Percentiles rank a stretch among this genome's conserved stretches.
phyloP scores from a whole-genome alignment of 2,329 filamentous ascomycete genomes.

The Botrytis hyacinthi region DNA sequence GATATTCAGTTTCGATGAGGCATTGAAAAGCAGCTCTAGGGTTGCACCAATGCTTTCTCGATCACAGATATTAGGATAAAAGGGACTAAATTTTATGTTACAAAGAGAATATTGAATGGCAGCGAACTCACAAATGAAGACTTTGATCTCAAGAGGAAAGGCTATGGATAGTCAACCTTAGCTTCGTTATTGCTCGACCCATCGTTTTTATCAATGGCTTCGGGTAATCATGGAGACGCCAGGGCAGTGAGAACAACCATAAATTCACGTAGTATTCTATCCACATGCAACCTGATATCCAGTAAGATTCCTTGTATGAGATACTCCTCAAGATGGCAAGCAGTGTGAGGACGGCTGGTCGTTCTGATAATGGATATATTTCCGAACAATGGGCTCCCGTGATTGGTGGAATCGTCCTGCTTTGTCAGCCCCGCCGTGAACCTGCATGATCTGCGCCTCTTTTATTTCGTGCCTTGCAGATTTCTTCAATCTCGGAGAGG shows the following conservation, averaged over 20 bases:
- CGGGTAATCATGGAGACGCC: neutral
- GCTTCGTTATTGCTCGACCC: neutral
- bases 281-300: neutral
- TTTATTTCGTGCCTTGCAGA: neutral
- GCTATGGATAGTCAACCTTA: no score
- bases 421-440: neutral
- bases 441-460: neutral
- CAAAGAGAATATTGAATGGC: neutral
- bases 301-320: neutral
- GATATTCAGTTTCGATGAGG: neutral
- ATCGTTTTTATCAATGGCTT: neutral
- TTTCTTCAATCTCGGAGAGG: no score
- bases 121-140: no score
- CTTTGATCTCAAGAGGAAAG: neutral
- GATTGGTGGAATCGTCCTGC: neutral
- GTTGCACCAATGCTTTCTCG: neutral
- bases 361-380: neutral
- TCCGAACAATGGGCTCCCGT: neutral
- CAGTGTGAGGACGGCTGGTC: neutral
- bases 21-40: neutral
- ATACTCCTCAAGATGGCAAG: neutral
- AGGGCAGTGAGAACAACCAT: neutral
- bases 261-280: neutral
- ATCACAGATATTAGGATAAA: neutral
- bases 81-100: neutral